Evolutionary conservation across 345 rosid genomes (phyloP), one percentile per base, ranked within the genome.

Genomic region (Euphorbia tirucalli): DNA sequence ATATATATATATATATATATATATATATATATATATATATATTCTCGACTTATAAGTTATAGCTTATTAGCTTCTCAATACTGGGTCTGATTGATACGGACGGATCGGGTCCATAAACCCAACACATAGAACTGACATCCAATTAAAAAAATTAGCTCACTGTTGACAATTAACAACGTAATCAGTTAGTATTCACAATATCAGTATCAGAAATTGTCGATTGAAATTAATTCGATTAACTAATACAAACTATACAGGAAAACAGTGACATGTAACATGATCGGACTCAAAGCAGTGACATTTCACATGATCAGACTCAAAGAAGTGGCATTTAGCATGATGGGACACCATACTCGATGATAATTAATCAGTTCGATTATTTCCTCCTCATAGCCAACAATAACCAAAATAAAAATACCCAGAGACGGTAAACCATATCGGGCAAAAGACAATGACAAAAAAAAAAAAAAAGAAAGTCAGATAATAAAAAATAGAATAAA

Each of bases 331-430:
- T 58, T 48, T 43, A 16, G 21, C 72, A 70, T 5, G 37, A 46
- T 27, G 43, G 24, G 63, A 71, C 49, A 16, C 49, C 49, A 71
- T 1, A 61, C 32, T 61, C 28, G 9, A 19, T 16, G 15, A 46
- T 28, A 19, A n/a, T n/a, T n/a, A n/a, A 57, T 39, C n/a, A 59
- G 19, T 13, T 13, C 27, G 15, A 15, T 14, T 39, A 35, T 15
- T 22, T 16, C 54, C 35, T 43, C 55, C 68, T 8, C 68, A 43
- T 11, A 41, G 21, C 27, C 31, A 44, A 18, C 22, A 43, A 44
- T 44, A 19, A 18, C n/a, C 35, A 18, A 69, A 55, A 55, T 69
- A 8, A n/a, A n/a, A 37, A 57, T 1, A 46, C 48, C 77, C 71
- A 57, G 66, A 74, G 65, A 59, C 15, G 24, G 27, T 39, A 27